Evolutionary conservation across 768 basidiomycete genomes (phyloP).

Genomic region (Trametes cinnabarina): DNA sequence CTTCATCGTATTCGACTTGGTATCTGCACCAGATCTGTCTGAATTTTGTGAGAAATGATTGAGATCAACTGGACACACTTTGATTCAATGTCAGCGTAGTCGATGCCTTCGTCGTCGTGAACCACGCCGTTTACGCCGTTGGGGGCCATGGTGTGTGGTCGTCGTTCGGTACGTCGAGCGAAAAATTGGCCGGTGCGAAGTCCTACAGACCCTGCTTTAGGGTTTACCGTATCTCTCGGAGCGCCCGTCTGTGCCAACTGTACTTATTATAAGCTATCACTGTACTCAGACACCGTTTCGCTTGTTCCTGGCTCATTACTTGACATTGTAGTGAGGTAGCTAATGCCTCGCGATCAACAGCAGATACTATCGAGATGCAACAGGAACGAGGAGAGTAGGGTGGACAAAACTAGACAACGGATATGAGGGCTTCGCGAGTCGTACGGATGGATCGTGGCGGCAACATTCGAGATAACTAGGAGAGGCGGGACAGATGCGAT

Average conservation of each 20-base stretch:
- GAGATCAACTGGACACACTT: conserved; percentile 49
- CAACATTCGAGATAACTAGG: conserved; percentile 16
- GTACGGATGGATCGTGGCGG: conserved; percentile 11
- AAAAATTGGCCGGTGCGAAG: conserved; percentile 16
- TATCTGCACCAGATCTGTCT: conserved; percentile 55
- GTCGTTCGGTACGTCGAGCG: conserved; percentile 4
- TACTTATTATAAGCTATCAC: too few relatives aligned
- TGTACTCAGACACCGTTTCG: too few relatives aligned
- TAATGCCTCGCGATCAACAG: conserved; percentile 9
- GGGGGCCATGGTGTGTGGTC: conserved; percentile 18
- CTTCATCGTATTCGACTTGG: conserved; percentile 77
- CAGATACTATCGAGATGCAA: conserved; percentile 24
- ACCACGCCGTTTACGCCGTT: conserved; percentile 28
- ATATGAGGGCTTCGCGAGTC: conserved; percentile 22
- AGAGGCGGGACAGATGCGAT: conserved; percentile 16
- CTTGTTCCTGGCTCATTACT: conserved; percentile 20
- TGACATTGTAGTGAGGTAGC: conserved; percentile 15
- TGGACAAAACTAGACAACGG: conserved; percentile 22
- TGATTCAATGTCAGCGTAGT: conserved; percentile 85
- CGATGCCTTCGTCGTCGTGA: conserved; percentile 60
- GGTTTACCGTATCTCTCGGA: neutral
- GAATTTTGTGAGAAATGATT: neutral
- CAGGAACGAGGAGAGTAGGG: conserved; percentile 23
- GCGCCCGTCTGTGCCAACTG: too few relatives aligned
- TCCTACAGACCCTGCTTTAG: conserved; percentile 5